These are phyloP conservation scores for Cordyceps militaris DNA, from an alignment of 2,329 filamentous ascomycete genomes.

Conservation along the genomic window DNA sequence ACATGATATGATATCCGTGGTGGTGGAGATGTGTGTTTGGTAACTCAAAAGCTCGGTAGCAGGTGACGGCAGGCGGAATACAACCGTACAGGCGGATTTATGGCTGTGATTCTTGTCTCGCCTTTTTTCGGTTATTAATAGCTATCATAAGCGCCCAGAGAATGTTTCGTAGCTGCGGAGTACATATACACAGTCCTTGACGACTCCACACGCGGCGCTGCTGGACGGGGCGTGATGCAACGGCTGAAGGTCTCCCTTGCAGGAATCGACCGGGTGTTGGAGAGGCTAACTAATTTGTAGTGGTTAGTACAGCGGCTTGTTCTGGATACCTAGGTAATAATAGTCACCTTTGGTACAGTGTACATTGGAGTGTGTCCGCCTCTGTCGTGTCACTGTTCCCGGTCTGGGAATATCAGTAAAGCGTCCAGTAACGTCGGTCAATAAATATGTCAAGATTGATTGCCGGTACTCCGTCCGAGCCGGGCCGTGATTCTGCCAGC, in stretches of 20 bases:
- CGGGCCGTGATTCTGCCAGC: neutral
- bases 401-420: neutral
- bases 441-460: neutral
- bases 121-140: slow-evolving; percentile 8
- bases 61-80: neutral
- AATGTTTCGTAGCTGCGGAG: slow-evolving; percentile 9
- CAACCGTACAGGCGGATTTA: neutral
- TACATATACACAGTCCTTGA: neutral
- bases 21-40: neutral
- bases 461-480: neutral
- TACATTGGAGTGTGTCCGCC: too few relatives aligned
- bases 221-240: neutral
- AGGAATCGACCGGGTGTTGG: neutral
- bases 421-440: neutral
- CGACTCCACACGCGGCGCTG: slow-evolving; percentile 1
- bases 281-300: too few relatives aligned
- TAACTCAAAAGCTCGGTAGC: neutral
- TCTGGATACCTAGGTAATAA: too few relatives aligned
- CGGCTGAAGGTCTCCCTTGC: slow-evolving; percentile 1
- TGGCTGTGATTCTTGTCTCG: neutral
- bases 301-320: too few relatives aligned
- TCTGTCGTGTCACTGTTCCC: too few relatives aligned
- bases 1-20: neutral
- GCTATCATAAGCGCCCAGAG: slow-evolving; percentile 1
- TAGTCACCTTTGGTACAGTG: too few relatives aligned